phyloP scores from a whole-genome alignment of 345 rosid species.

The Noccaea bulbosa region DNA sequence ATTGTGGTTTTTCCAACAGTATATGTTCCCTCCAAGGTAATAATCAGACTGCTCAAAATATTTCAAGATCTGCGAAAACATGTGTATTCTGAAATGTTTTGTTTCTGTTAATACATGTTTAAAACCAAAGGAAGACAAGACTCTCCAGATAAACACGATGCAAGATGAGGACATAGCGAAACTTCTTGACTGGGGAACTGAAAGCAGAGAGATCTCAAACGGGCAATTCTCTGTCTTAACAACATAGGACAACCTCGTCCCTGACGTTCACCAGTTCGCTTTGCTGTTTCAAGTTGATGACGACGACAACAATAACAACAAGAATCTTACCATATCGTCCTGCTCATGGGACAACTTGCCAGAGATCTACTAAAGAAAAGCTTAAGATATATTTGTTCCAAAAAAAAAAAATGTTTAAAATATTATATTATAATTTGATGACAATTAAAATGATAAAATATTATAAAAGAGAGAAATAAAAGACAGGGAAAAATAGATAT shows the following conservation, averaged over 20 bases:
- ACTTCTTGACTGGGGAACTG: constrained; percentile 37
- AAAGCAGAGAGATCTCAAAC: constrained; percentile 50
- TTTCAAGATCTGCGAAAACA: background rate
- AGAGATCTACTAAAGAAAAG: constrained; percentile 45
- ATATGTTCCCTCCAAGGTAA: constrained; percentile 28
- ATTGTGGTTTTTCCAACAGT: constrained; percentile 1
- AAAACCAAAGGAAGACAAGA: constrained; percentile 41
- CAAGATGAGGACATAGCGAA: constrained; percentile 52
- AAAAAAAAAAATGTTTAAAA: too few relatives aligned
- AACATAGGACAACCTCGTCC: constrained; percentile 52
- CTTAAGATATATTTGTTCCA: too few relatives aligned
- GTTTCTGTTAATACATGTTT: constrained; percentile 32
- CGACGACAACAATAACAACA: constrained; percentile 32
- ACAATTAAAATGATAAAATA: too few relatives aligned
- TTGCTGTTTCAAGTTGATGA: constrained; percentile 46
- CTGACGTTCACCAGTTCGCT: constrained; percentile 57
- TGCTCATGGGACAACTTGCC: constrained; percentile 55
- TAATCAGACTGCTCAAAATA: constrained; percentile 4
- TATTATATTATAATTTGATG: too few relatives aligned
- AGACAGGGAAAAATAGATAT: too few relatives aligned
- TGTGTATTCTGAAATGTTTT: background rate
- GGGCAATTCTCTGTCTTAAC: constrained; percentile 49
- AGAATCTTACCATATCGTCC: constrained; percentile 26
- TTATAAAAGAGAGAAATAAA: too few relatives aligned
- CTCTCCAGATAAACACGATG: constrained; percentile 35